A percentile compares a stretch with the other conserved stretches of the same genome.
phyloP scores from a whole-genome alignment of 768 basidiomycete genomes.

The Boletus edulis region DNA sequence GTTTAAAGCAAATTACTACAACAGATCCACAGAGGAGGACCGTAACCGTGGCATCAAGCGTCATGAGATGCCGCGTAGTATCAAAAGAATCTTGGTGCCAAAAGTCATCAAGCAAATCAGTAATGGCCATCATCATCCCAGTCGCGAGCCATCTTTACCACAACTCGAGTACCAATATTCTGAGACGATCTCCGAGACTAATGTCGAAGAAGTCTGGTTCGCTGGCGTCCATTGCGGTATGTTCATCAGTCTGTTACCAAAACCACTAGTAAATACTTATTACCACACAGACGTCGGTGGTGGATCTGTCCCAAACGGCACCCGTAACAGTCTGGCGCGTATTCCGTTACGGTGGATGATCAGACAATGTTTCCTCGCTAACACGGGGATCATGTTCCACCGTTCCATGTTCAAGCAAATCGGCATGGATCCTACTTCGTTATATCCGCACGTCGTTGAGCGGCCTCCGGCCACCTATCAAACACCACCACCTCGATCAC shows the following conservation, averaged over 20 bases:
- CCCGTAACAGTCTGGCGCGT: slow-evolving; percentile 59
- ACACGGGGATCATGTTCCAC: slow-evolving; percentile 60
- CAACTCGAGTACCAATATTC: slow-evolving; percentile 44
- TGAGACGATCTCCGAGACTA: slow-evolving; percentile 39
- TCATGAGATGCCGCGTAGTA: slow-evolving; percentile 46
- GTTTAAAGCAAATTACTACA: slow-evolving; percentile 35
- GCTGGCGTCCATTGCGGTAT: slow-evolving; percentile 69
- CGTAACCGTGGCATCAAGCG: slow-evolving; percentile 43
- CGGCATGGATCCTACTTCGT: slow-evolving; percentile 46
- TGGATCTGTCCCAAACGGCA: slow-evolving; percentile 58
- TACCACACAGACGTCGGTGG: slow-evolving; percentile 66
- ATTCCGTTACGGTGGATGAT: slow-evolving; percentile 80
- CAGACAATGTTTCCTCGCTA: slow-evolving; percentile 56
- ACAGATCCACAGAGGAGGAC: slow-evolving; percentile 42
- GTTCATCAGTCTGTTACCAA: slow-evolving; percentile 11
- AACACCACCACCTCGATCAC: slow-evolving; percentile 14
- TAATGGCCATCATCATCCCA: slow-evolving; percentile 6
- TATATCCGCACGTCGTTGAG: slow-evolving; percentile 44
- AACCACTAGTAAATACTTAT: not conserved
- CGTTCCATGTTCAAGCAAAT: slow-evolving; percentile 39
- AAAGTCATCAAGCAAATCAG: not conserved
- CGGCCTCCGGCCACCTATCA: slow-evolving; percentile 39
- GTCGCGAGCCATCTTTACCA: slow-evolving; percentile 5
- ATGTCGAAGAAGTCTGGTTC: slow-evolving; percentile 82
- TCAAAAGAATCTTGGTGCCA: slow-evolving; percentile 17